A percentile compares a stretch with the other conserved stretches of the same genome.
These are phyloP conservation scores for Syncephalastrum monosporum DNA, from an alignment of 371 early-diverging fungal species.

Conservation along the genomic window DNA sequence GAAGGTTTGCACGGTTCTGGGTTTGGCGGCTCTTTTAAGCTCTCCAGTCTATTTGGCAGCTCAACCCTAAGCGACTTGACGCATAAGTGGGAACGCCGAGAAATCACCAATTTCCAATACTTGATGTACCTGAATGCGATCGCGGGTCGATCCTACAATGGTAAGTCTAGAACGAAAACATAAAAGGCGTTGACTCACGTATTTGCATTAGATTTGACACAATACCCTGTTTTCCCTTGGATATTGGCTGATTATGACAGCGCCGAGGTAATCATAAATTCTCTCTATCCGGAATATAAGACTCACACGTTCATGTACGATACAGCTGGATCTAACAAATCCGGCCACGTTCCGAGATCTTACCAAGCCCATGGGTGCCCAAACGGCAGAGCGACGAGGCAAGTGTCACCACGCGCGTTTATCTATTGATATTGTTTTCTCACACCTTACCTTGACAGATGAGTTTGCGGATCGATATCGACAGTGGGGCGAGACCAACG, in stretches of 20 bases:
- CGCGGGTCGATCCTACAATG: conserved; percentile 74
- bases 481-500: conserved; percentile 73
- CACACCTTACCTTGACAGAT: conserved; percentile 11
- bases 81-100: conserved; percentile 70
- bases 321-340: conserved; percentile 68
- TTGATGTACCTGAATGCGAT: conserved; percentile 86
- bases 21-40: conserved; percentile 46
- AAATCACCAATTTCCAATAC: conserved; percentile 87
- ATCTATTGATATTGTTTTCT: not conserved
- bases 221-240: conserved; percentile 79
- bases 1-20: conserved; percentile 13
- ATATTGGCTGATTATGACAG: conserved; percentile 70
- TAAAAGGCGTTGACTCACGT: not conserved
- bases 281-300: not conserved
- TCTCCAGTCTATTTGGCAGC: conserved; percentile 62
- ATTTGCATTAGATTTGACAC: conserved; percentile 49
- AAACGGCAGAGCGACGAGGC: conserved; percentile 64
- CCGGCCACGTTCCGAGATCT: conserved; percentile 78
- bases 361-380: conserved; percentile 85
- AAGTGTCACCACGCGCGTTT: conserved; percentile 16
- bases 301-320: not conserved
- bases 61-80: conserved; percentile 70
- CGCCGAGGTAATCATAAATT: conserved; percentile 30
- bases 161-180: conserved; percentile 8
- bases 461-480: conserved; percentile 58